Evolutionary conservation across 805 yeast species (phyloP).

Genomic region (Wickerhamomyces canadensis): DNA sequence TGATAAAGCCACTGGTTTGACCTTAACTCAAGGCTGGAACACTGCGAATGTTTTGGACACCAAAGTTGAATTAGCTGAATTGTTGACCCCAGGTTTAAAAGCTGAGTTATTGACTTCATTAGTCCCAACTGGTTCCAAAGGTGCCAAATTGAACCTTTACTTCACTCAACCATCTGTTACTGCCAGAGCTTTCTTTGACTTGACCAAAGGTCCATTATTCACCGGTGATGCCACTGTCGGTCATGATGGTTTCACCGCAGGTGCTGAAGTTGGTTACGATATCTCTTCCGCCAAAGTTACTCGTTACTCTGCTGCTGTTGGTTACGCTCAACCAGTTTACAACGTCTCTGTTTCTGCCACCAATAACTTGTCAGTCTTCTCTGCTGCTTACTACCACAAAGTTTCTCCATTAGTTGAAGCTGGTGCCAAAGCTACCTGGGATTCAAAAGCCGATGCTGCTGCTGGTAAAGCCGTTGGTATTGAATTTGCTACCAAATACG

Average conservation of each 20-base stretch:
- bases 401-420: slow-evolving; percentile 89
- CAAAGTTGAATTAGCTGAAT: slow-evolving; percentile 87
- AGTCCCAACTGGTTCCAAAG: slow-evolving; percentile 80
- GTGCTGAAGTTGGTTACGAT: slow-evolving; percentile 97
- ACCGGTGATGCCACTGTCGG: slow-evolving; percentile 93
- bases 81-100: slow-evolving; percentile 92
- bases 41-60: slow-evolving; percentile 88
- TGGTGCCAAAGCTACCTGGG: slow-evolving; percentile 97
- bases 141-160: slow-evolving; percentile 84
- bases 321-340: slow-evolving; percentile 86
- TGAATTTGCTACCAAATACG: slow-evolving; percentile 95
- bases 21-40: slow-evolving; percentile 97
- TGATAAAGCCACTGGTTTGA: slow-evolving; percentile 88
- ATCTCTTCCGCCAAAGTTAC: slow-evolving; percentile 88
- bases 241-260: slow-evolving; percentile 94
- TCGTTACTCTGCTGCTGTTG: slow-evolving; percentile 89
- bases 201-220: slow-evolving; percentile 92
- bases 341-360: slow-evolving; percentile 74
- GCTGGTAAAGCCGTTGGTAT: slow-evolving; percentile 77
- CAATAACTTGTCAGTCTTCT: slow-evolving; percentile 80
- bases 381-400: slow-evolving; percentile 96
- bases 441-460: slow-evolving; percentile 63
- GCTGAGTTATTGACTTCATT: slow-evolving; percentile 85
- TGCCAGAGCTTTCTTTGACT: slow-evolving; percentile 92
- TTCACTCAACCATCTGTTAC: slow-evolving; percentile 90